Base-by-base conservation (phyloP, 1,284 basidiomycete genomes). In the Tylopilus orsonianus region DNA sequence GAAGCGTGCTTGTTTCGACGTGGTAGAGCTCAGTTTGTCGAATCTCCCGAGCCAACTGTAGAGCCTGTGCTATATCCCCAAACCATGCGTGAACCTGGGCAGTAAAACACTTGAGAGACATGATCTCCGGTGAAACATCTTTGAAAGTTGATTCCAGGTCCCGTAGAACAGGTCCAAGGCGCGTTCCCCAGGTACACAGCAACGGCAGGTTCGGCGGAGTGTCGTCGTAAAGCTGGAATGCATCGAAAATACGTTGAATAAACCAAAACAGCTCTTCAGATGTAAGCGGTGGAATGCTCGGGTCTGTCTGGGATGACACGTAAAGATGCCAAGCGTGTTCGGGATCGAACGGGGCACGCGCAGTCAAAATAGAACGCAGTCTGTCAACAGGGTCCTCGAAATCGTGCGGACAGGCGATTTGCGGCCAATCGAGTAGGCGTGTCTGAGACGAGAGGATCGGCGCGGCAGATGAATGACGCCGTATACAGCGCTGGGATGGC, bases 311-410 rank as follows among this genome's bases (percentile, higher is more conserved):
- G 29, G 67, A 60, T 12, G 56, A 46, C 42, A 59, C 55, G 56
- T 68, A 71, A 29, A 59, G 53, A 24, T 41, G 50, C 75, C 75
- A 78, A 3, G 69, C 67, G 13, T 63, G 51, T n/a, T 74, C 67
- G 23, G 69, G 56, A 49, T 73, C 59, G 45, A 78, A 56, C 10
- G 63, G 49, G 10, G 50, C 16, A 9, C 24, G 22, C 3, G 50
- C 32, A 43, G 38, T 24, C 44, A 66, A 53, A 33, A 68, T 44
- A 38, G 53, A 60, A 35, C 55, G 59, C 23, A 67, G 53, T 22
- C 45, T 37, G 44, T 49, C 47, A 22, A 30, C 45, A 26, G 52
- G 44, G 3, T 49, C 41, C 30, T 37, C 29, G 4, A 37, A 41
- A 33, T 55, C 50, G 36, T 40, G 46, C 14, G 46, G 23, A 13